These are phyloP conservation scores for Cephalotrichum gorgonifer DNA, from an alignment of 2,329 filamentous ascomycete genomes.

Conservation along the genomic window DNA sequence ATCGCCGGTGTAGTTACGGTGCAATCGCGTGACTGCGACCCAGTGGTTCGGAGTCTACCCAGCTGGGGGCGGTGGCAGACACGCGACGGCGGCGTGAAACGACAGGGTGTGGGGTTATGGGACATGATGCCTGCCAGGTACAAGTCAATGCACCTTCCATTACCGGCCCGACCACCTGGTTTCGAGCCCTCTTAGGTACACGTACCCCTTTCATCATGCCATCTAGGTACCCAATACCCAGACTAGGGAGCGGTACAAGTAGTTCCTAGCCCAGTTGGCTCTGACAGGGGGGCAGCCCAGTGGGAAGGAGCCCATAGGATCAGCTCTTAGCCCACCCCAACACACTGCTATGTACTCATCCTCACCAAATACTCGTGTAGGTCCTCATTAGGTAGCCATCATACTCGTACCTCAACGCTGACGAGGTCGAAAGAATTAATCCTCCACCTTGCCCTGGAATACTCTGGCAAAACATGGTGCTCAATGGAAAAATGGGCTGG, in stretches of 20 bases:
- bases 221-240: neutral
- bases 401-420: too few species aligned
- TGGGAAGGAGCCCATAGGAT: neutral
- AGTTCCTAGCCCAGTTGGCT: too few species aligned
- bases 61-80: neutral
- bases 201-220: neutral
- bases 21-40: neutral
- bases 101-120: neutral
- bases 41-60: neutral
- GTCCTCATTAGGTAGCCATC: neutral
- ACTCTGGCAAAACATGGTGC: too few species aligned
- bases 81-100: neutral
- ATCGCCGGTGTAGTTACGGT: too few species aligned
- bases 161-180: neutral
- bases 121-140: neutral
- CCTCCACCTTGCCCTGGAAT: too few species aligned
- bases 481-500: too few species aligned
- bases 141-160: neutral
- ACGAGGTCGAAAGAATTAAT: too few species aligned
- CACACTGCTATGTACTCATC: neutral
- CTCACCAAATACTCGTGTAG: neutral
- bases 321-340: neutral
- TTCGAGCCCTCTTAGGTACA: neutral
- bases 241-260: neutral
- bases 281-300: too few species aligned